Evolutionary conservation across 2,329 filamentous ascomycete genomes (phyloP).

Genomic region (Clarireedia paspali): DNA sequence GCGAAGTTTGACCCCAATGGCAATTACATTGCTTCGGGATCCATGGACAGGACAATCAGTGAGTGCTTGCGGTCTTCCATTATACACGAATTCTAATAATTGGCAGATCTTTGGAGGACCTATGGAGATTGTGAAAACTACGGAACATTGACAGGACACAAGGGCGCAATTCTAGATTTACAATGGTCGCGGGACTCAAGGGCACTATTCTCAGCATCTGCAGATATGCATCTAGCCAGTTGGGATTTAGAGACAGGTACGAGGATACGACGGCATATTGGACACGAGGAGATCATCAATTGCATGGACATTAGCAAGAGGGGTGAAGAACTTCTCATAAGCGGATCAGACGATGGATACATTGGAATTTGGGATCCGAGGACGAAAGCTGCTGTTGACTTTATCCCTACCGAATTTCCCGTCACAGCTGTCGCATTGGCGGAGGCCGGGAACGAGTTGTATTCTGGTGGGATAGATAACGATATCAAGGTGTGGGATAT

Average conservation of each 20-base stretch:
- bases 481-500: slow-evolving; percentile 97
- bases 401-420: slow-evolving; percentile 85
- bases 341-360: slow-evolving; percentile 86
- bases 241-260: slow-evolving; percentile 93
- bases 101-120: slow-evolving; percentile 81
- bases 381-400: slow-evolving; percentile 79
- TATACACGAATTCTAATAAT: slow-evolving; percentile 12
- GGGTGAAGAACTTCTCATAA: slow-evolving; percentile 84
- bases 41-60: slow-evolving; percentile 91
- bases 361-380: slow-evolving; percentile 96
- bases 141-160: slow-evolving; percentile 79
- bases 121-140: slow-evolving; percentile 94
- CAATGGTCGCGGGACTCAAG: slow-evolving; percentile 96
- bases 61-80: slow-evolving; percentile 28
- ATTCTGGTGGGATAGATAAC: slow-evolving; percentile 91
- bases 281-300: slow-evolving; percentile 96
- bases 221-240: slow-evolving; percentile 86
- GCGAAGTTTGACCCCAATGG: slow-evolving; percentile 86
- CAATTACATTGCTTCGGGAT: slow-evolving; percentile 84
- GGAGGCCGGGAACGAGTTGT: slow-evolving; percentile 92
- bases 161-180: slow-evolving; percentile 81
- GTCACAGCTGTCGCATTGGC: slow-evolving; percentile 87
- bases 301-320: slow-evolving; percentile 79
- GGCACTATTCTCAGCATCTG: slow-evolving; percentile 84
- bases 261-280: slow-evolving; percentile 83